Evolutionary conservation across 1,284 basidiomycete genomes (phyloP).

Genomic region (Cutaneotrichosporon mucoides): DNA sequence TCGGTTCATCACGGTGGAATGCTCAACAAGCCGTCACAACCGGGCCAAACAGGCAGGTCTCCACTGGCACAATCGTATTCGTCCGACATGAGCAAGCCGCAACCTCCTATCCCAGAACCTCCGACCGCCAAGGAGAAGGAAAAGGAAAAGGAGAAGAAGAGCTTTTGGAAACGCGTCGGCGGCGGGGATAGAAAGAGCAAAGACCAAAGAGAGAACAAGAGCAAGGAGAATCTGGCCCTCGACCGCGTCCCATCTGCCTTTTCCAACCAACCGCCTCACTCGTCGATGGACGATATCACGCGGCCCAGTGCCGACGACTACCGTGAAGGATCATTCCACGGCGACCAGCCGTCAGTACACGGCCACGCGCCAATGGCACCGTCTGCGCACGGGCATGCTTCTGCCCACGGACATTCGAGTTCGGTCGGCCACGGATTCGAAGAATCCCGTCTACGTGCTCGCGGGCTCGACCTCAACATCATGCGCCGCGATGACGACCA

Average conservation of each 20-base stretch:
- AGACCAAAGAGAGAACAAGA: not conserved
- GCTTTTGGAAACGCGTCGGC: constrained; percentile 13
- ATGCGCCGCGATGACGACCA: not conserved
- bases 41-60: not conserved
- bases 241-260: not conserved
- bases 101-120: not conserved
- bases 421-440: constrained; percentile 9
- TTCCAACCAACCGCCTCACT: not conserved
- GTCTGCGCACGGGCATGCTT: constrained; percentile 16
- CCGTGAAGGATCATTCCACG: constrained; percentile 5
- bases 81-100: constrained; percentile 1
- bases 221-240: not conserved
- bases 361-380: not conserved
- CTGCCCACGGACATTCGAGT: constrained; percentile 9
- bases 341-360: not conserved
- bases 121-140: constrained; percentile 3
- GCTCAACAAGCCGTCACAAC: constrained; percentile 13
- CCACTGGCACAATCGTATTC: constrained; percentile 18
- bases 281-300: constrained; percentile 7
- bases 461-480: not conserved
- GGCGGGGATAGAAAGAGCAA: constrained; percentile 11
- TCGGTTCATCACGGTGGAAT: constrained; percentile 2
- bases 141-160: constrained; percentile 13
- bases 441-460: constrained; percentile 1
- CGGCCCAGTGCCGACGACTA: constrained; percentile 21